phyloP scores from a whole-genome alignment of 208 protist species.

The Tritrichomonas musculus region DNA sequence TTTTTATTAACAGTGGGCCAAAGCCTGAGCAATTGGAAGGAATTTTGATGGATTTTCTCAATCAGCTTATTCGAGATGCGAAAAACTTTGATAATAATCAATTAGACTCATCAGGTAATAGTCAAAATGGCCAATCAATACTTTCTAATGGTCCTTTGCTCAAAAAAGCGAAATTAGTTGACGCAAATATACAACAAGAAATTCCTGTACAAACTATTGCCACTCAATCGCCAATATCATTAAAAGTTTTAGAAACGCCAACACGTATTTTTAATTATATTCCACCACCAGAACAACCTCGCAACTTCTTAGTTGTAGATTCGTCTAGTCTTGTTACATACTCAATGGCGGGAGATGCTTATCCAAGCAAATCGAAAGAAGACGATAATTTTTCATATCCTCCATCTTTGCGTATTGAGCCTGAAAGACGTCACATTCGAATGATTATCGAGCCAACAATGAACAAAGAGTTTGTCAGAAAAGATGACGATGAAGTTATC shows the following conservation, averaged over 20 bases:
- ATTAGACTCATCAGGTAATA: background rate
- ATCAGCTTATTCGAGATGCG: background rate
- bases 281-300: background rate
- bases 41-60: background rate
- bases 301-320: background rate
- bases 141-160: background rate
- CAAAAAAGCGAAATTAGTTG: background rate
- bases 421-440: background rate
- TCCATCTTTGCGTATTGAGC: background rate
- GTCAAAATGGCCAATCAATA: background rate
- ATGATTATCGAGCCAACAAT: background rate
- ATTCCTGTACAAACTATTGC: background rate
- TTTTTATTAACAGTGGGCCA: background rate
- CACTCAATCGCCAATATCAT: background rate
- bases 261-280: background rate
- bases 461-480: too few relatives aligned
- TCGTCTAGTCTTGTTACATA: background rate
- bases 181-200: background rate
- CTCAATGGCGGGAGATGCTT: background rate
- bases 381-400: background rate
- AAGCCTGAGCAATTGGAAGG: background rate
- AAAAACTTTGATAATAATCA: background rate
- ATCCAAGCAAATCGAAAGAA: too few relatives aligned
- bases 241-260: background rate
- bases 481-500: too few relatives aligned